Conservation (phyloP, 2,329 filamentous ascomycete species). For the Penicillium sp. region DNA sequence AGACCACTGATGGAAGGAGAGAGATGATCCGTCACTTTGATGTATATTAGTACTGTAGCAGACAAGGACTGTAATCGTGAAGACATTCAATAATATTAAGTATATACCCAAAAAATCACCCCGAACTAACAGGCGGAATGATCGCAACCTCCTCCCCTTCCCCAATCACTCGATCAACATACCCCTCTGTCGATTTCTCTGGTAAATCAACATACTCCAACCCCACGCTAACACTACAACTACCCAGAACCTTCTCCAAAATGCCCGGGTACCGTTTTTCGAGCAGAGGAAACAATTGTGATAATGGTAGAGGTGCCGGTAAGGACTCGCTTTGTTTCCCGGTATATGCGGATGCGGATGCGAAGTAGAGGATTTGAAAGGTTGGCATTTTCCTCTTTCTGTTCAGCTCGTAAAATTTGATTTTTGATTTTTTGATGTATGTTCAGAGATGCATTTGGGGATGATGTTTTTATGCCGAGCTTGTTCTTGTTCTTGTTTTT, state of each 20-base stretch:
- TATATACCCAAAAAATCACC: slow-evolving; percentile 21
- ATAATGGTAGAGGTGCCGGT: slow-evolving; percentile 38
- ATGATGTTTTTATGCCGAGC: background rate
- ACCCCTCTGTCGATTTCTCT: background rate
- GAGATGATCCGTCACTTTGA: background rate
- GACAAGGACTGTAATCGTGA: background rate
- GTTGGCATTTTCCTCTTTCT: slow-evolving; percentile 13
- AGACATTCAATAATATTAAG: background rate
- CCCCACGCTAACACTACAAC: slow-evolving; percentile 40
- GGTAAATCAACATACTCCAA: slow-evolving; percentile 42
- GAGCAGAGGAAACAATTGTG: slow-evolving; percentile 33
- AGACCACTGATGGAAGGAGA: slow-evolving; percentile 1
- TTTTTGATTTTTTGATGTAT: background rate
- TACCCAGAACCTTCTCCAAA: slow-evolving; percentile 32
- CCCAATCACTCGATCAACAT: slow-evolving; percentile 25
- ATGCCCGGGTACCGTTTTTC: slow-evolving; percentile 42
- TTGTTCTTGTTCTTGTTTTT: background rate
- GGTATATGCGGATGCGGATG: slow-evolving; percentile 40
- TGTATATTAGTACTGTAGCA: background rate
- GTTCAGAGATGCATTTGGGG: background rate
- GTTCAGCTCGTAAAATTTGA: too few species aligned
- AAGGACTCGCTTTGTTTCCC: slow-evolving; percentile 37
- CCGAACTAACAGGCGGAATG: slow-evolving; percentile 47
- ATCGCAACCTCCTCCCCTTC: slow-evolving; percentile 42
- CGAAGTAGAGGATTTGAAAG: slow-evolving; percentile 47